Base-by-base conservation (phyloP, 106 monocot species). In the Platanthera zijinensis region DNA sequence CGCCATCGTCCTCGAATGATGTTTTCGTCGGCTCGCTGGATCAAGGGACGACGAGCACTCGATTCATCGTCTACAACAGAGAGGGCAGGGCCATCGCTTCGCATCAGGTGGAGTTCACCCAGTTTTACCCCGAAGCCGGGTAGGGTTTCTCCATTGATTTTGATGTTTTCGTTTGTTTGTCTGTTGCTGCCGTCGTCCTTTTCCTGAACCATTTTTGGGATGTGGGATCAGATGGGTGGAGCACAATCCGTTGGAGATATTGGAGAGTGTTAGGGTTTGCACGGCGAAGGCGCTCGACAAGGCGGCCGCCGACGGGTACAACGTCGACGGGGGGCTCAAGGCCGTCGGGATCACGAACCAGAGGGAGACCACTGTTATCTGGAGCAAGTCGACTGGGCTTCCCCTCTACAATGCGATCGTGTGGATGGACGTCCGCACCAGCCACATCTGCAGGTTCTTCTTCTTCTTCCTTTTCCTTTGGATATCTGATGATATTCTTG, bases 91-190 rank as follows among this genome's bases (percentile, higher is more conserved):
- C 85, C 48, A 74, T 95, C 77, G 91, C 85, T 50, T 91, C 91
- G 6, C 95, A 95, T 82, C 95, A 91, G 68, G 79, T 91, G 52
- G 89, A 95, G 85, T 91, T 95, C 89, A 89, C 87, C 63, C 95
- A 95, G 87, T 84, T 79, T 80, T 95, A 91, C 56, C 95, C 95
- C 8, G 95, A 91, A 67, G 91, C 89, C 49, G 95, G 95, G 95
- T 95, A 63, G 15, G 22, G 7, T 19, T 73, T 32, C 10, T 45
- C 12, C 47, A 10, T 72, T n/a, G 30, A 66, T 57, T 78, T 57
- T 79, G 15, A 6, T 25, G 30, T 25, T 73, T 56, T 69, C 51
- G 22, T 14, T 52, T 61, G 8, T 66, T 52, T 51, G 15, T 10
- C 48, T 13, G n/a, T 63, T 25, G 32, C 7, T 25, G n/a, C 7